Evolutionary conservation across 1,284 basidiomycete species (phyloP), one percentile per base, ranked within the genome.

Genomic region (Afroboletus lepidellus): DNA sequence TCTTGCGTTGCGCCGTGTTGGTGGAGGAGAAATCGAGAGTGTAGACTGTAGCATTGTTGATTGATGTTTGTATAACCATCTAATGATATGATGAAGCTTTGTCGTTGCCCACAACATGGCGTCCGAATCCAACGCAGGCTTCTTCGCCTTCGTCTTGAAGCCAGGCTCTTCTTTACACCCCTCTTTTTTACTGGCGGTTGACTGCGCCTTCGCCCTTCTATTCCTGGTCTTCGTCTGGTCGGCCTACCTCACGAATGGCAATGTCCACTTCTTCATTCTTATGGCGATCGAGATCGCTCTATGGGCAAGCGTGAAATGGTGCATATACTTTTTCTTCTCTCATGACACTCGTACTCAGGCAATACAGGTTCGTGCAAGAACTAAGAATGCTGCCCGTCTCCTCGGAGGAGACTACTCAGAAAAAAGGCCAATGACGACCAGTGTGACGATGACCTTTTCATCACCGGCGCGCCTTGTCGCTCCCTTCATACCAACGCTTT

Each of bases 401-500:
- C 27, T 38, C 55, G 50, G 58, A 59, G 38, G 53, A 60, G 51
- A 55, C 47, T 45, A 44, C 53, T 46, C 55, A 64, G 57, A 58
- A 63, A 55, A 62, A 62, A 59, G 54, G 58, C 61, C 58, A 64
- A 60, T 66, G 60, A 60, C 44, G 33, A 47, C 41, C 32, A 55
- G 25, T 21, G 13, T 25, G 23, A 24, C 34, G 25, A 41, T 41
- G 18, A 12, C 25, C 41, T 48, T 18, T 29, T 16, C 11, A 39
- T 75, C 61, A 84, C 58, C 78, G 71, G 55, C 74, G 74, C 24
- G 71, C 67, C 54, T 74, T 77, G 52, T 87, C 83, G 58, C 75
- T 81, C 51, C 80, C 81, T 62, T 94, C 92, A 69, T 91, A 87
- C 92, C 92, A 96, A 51, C 72, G 71, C 69, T 93, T 94, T 62